Percentiles rank a stretch among this genome's conserved stretches.
These are phyloP conservation scores for Hymenoscyphus scutula DNA, from an alignment of 2,329 filamentous ascomycete genomes.

Conservation along the genomic window DNA sequence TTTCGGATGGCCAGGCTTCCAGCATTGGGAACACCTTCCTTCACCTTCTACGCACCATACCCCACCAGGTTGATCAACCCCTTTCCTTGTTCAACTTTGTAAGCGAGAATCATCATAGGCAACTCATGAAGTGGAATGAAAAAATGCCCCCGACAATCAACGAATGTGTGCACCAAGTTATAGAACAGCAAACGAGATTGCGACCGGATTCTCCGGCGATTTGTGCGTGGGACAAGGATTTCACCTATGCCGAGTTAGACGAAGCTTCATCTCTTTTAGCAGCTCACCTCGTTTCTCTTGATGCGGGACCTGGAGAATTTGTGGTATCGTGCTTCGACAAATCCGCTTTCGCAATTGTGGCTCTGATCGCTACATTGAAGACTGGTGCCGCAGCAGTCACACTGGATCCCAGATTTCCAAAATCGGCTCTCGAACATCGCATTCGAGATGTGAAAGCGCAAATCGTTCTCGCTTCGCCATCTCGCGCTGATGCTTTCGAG, in stretches of 20 bases:
- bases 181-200: background rate
- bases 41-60: constrained; percentile 37
- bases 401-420: constrained; percentile 36
- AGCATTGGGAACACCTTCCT: constrained; percentile 42
- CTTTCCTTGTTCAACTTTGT: constrained; percentile 11
- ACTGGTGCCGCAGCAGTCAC: constrained; percentile 31
- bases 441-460: constrained; percentile 9
- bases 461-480: constrained; percentile 9
- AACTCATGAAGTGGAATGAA: constrained; percentile 14
- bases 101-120: constrained; percentile 8
- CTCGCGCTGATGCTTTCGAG: constrained; percentile 4
- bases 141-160: background rate
- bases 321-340: constrained; percentile 33
- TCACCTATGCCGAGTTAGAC: constrained; percentile 24
- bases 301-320: constrained; percentile 19
- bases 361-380: constrained; percentile 30
- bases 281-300: constrained; percentile 15
- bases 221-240: constrained; percentile 35
- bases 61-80: constrained; percentile 5
- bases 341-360: constrained; percentile 28
- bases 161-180: constrained; percentile 12
- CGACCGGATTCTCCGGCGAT: constrained; percentile 12
- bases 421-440: constrained; percentile 12
- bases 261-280: constrained; percentile 21
- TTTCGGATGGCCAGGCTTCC: constrained; percentile 41